A percentile compares a stretch with the other conserved stretches of the same genome.
Conservation (phyloP, 73 alveolate genomes). For the Paraurostyla sp. region DNA sequence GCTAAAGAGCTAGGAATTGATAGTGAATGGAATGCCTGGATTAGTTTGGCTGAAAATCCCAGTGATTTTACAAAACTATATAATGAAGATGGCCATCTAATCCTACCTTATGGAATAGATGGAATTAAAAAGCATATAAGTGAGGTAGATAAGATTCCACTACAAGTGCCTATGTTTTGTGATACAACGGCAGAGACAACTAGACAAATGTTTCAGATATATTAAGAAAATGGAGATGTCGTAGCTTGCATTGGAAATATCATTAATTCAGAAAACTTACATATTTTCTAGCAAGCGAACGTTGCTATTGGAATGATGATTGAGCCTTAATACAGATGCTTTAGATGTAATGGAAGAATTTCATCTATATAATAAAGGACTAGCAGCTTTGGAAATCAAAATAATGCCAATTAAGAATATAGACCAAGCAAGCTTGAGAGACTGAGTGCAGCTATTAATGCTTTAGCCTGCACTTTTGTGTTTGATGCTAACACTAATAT, state of each 20-base stretch:
- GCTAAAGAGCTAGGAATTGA: constrained; percentile 74
- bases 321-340: constrained; percentile 61
- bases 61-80: constrained; percentile 49
- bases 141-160: constrained; percentile 74
- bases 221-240: constrained; percentile 75
- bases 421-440: constrained; percentile 48
- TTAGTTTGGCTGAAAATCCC: constrained; percentile 61
- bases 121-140: constrained; percentile 67
- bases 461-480: constrained; percentile 64
- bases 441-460: constrained; percentile 50
- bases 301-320: constrained; percentile 64
- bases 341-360: constrained; percentile 56
- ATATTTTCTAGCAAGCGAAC: constrained; percentile 68
- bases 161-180: constrained; percentile 76
- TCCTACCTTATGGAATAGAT: constrained; percentile 75
- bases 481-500: constrained; percentile 68
- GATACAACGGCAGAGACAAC: constrained; percentile 61
- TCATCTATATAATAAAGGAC: not conserved
- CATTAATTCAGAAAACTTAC: constrained; percentile 60
- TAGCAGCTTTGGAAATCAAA: not conserved
- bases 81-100: constrained; percentile 63
- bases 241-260: constrained; percentile 78
- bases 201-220: constrained; percentile 70
- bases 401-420: constrained; percentile 1
- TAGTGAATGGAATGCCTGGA: constrained; percentile 75